phyloP scores from a whole-genome alignment of 148 eudicot species.

The Hydrangea macrophylla region DNA sequence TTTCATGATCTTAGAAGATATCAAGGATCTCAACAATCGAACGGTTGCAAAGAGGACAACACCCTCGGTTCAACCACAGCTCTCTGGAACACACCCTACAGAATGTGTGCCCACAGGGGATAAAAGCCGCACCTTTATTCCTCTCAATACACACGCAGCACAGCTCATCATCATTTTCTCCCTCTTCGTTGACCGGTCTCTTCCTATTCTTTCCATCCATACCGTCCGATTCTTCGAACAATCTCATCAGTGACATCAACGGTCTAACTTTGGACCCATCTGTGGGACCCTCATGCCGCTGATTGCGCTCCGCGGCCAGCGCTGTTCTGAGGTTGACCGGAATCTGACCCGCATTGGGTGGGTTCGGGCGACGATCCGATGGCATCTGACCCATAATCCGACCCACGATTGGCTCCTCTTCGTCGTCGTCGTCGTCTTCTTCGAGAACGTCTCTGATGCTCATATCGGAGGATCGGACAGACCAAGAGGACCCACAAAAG shows the following conservation, averaged over 20 bases:
- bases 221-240: constrained; percentile 19
- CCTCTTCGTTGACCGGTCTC: background rate
- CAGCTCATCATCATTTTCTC: constrained; percentile 12
- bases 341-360: background rate
- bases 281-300: constrained; percentile 8
- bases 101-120: constrained; percentile 39
- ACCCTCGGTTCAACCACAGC: constrained; percentile 32
- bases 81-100: constrained; percentile 34
- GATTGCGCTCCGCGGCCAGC: constrained; percentile 23
- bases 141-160: constrained; percentile 44
- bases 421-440: background rate
- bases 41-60: constrained; percentile 35
- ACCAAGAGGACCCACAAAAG: constrained; percentile 9
- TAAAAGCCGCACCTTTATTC: constrained; percentile 31
- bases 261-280: background rate
- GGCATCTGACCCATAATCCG: background rate
- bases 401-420: background rate
- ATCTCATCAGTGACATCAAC: constrained; percentile 19
- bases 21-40: constrained; percentile 28
- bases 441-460: background rate
- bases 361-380: background rate
- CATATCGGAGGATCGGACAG: background rate
- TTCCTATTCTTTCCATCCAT: constrained; percentile 5
- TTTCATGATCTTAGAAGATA: constrained; percentile 23
- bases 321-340: constrained; percentile 21